These are phyloP conservation scores for Candida sanyiensis DNA, from an alignment of 805 yeast genomes.

Conservation along the genomic window DNA sequence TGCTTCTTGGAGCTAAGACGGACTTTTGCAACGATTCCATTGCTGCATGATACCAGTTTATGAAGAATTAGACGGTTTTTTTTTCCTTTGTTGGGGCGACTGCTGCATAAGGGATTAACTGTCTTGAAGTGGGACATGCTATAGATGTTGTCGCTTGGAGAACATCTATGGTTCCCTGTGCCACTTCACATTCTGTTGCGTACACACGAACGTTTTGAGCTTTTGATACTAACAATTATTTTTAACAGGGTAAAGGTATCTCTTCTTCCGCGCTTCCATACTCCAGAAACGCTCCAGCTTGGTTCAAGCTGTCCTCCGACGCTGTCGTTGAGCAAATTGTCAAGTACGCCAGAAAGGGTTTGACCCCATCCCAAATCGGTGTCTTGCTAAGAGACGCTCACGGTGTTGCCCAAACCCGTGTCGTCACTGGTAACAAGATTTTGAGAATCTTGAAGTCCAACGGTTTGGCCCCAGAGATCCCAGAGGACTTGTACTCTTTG, in stretches of 20 bases:
- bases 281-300: conserved; percentile 97
- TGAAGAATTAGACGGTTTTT: conserved; percentile 9
- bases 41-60: conserved; percentile 52
- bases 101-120: neutral
- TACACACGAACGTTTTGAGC: conserved; percentile 5
- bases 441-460: conserved; percentile 98
- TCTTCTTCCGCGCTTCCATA: conserved; percentile 98
- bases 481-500: conserved; percentile 98
- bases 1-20: neutral
- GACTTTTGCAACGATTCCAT: conserved; percentile 2
- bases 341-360: conserved; percentile 99
- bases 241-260: conserved; percentile 92
- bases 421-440: conserved; percentile 98
- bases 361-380: conserved; percentile 99
- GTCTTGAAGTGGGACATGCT: too few species aligned
- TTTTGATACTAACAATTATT: conserved; percentile 36
- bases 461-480: conserved; percentile 99
- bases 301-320: conserved; percentile 97
- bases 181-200: conserved; percentile 8
- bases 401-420: conserved; percentile 97
- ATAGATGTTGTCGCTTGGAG: neutral
- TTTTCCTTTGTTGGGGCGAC: conserved; percentile 8
- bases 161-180: neutral
- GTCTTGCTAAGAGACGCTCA: conserved; percentile 99
- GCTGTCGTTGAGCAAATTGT: conserved; percentile 95